Evolutionary conservation across 495 filamentous ascomycete species (phyloP), one percentile per base, ranked within the genome.

Genomic region (Podospora pseudoanserina): DNA sequence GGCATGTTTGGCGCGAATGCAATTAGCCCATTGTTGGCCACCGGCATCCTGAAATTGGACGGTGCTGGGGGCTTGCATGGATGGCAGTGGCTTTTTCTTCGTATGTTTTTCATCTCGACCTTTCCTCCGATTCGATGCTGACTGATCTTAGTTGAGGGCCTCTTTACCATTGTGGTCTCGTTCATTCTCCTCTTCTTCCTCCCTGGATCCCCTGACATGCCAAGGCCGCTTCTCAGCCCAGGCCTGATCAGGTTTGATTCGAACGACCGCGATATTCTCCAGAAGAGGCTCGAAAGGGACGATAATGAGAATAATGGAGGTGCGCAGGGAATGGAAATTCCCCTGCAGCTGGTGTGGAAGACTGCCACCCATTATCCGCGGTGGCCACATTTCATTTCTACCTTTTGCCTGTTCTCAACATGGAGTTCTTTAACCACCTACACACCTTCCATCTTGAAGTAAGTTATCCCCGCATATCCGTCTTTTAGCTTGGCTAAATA

Each of bases 11-110:
- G 67, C 18, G 72, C 59, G 34, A 74, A 72, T 28, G 72, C 72
- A 9, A 66, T 74, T 70, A 81, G 85, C 23, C 81, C 83, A 2
- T 70, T 87, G n/a, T 79, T 87, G 15, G 84, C 84, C 0, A 80
- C 83, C 3, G 85, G 81, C 2, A 77, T 85, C 19, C 75, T 87
- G 19, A 78, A 78, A 34, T 68, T 87, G 4, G 67, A 73, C 56
- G 82, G 81, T 1, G 70, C 68, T 13, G 64, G 72, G 56, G 82
- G 81, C 0, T 70, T 85, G 18, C 74, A 72, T 9, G 85, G 85
- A 4, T 87, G 85, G 85, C 80, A 82, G 65, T 87, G 85, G 85
- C 79, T 87, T 1, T 86, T 86, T 71, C 70, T 87, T 2, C 69
- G 82, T 83, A 75, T 32, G 77, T 74, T 2, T 15, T 13, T 13